phyloP scores from a whole-genome alignment of 106 monocot genomes.

The Hemerocallis citrina region DNA sequence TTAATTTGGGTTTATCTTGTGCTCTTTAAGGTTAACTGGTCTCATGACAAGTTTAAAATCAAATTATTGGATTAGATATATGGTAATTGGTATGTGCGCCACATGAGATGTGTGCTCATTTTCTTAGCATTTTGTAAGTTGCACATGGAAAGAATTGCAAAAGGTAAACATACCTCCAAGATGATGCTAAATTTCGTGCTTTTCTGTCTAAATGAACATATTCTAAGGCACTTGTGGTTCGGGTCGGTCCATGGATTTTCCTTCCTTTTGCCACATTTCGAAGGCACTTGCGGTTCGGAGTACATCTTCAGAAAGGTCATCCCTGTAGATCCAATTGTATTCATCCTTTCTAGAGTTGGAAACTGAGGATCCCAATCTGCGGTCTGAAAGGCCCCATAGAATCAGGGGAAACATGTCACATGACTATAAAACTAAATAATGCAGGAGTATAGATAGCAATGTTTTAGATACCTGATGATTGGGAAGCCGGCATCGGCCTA shows the following conservation, averaged over 20 bases:
- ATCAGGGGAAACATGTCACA: not conserved
- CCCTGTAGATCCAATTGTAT: constrained; percentile 74
- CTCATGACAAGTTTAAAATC: too few relatives aligned
- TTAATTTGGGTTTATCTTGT: too few relatives aligned
- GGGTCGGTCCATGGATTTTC: too few relatives aligned
- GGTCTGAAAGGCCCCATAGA: constrained; percentile 41
- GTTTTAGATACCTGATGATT: constrained; percentile 51
- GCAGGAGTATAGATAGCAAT: not conserved
- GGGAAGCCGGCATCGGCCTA: constrained; percentile 48
- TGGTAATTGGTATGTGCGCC: too few relatives aligned
- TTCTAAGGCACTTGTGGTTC: constrained; percentile 68
- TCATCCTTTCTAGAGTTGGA: constrained; percentile 68
- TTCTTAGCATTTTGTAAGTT: too few relatives aligned
- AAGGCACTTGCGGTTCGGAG: constrained; percentile 70
- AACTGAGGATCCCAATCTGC: constrained; percentile 50
- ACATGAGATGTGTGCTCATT: too few relatives aligned
- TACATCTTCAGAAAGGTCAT: constrained; percentile 83
- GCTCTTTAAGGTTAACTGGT: too few relatives aligned
- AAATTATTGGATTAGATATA: too few relatives aligned
- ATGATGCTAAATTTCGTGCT: constrained; percentile 66
- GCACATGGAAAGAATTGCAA: too few relatives aligned
- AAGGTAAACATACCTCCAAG: constrained; percentile 65
- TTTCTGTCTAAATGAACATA: constrained; percentile 88
- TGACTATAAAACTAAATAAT: not conserved
- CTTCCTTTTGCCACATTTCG: too few relatives aligned